These are phyloP conservation scores for Amanita phalloides DNA, from an alignment of 768 basidiomycete species.

Conservation along the genomic window DNA sequence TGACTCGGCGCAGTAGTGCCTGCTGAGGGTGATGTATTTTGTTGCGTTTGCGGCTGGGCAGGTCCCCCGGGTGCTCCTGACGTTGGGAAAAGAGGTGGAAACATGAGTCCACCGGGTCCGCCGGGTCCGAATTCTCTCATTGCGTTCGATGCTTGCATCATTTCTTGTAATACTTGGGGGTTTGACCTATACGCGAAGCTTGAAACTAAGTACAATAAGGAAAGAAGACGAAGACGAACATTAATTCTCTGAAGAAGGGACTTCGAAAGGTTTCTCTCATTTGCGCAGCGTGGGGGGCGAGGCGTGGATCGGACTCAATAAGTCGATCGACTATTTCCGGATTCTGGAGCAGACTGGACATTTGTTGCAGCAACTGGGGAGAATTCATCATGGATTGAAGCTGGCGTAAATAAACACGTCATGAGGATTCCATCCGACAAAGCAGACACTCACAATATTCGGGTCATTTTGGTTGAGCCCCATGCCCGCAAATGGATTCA, in stretches of 20 bases:
- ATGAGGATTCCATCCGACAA: background rate
- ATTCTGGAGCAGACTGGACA: conserved; percentile 79
- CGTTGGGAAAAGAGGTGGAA: conserved; percentile 36
- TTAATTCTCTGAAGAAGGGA: conserved; percentile 62
- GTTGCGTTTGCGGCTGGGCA: conserved; percentile 14
- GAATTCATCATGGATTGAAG: conserved; percentile 80
- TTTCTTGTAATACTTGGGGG: conserved; percentile 63
- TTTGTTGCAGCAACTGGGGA: conserved; percentile 79
- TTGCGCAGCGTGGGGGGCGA: conserved; percentile 68
- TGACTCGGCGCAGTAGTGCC: background rate
- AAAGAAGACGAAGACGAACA: conserved; percentile 33
- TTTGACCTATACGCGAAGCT: conserved; percentile 38
- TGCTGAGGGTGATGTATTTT: conserved; percentile 10
- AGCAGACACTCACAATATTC: conserved; percentile 60
- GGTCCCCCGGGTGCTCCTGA: conserved; percentile 39
- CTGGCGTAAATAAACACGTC: conserved; percentile 22
- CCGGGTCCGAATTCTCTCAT: no score
- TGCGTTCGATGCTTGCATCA: conserved; percentile 63
- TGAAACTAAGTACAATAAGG: background rate
- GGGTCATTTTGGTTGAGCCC: conserved; percentile 90
- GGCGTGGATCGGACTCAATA: conserved; percentile 72
- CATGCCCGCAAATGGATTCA: conserved; percentile 90
- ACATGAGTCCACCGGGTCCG: background rate
- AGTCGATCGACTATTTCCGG: conserved; percentile 86
- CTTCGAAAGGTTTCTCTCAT: conserved; percentile 72